Percentiles rank a stretch among this genome's conserved stretches.
These are phyloP conservation scores for Ephemerocybe angulata DNA, from an alignment of 768 basidiomycete genomes.

Conservation along the genomic window DNA sequence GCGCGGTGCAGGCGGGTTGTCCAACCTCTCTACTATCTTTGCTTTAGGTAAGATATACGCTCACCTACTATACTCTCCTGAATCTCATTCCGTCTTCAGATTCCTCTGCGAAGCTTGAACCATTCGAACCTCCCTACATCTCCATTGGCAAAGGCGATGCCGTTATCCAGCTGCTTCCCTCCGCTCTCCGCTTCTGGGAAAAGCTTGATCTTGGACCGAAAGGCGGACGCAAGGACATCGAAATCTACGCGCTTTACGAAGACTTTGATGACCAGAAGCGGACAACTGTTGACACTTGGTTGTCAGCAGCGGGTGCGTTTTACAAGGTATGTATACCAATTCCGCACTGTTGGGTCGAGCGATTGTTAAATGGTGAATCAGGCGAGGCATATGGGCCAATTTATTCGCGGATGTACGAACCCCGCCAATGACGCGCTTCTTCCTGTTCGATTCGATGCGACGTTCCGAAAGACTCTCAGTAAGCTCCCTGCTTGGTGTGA, in stretches of 20 bases:
- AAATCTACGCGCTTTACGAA: constrained; percentile 67
- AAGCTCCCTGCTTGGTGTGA: constrained; percentile 16
- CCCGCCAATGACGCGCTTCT: constrained; percentile 56
- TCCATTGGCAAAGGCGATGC: constrained; percentile 65
- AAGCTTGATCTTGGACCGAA: constrained; percentile 73
- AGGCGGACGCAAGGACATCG: constrained; percentile 68
- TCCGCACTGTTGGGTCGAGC: not conserved
- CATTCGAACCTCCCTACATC: constrained; percentile 52
- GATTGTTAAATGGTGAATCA: constrained; percentile 26
- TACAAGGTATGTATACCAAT: constrained; percentile 52
- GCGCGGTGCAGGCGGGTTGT: constrained; percentile 33
- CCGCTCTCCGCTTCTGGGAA: constrained; percentile 81
- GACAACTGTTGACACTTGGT: constrained; percentile 54
- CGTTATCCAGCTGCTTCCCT: constrained; percentile 63
- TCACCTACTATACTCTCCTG: not conserved
- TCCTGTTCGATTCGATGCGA: constrained; percentile 57
- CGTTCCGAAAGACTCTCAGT: constrained; percentile 68
- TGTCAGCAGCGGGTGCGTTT: constrained; percentile 44
- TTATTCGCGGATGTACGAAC: constrained; percentile 47
- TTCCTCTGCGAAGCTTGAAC: constrained; percentile 16
- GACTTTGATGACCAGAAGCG: constrained; percentile 48
- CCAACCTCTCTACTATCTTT: constrained; percentile 45
- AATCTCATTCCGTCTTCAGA: constrained; percentile 1
- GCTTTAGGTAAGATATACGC: constrained; percentile 27
- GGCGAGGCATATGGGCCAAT: constrained; percentile 59